A percentile compares a stretch with the other conserved stretches of the same genome.
Evolutionary conservation across 1,139 yeast genomes (phyloP).

Genomic region (Chernovozyma sophiae-reginae): DNA sequence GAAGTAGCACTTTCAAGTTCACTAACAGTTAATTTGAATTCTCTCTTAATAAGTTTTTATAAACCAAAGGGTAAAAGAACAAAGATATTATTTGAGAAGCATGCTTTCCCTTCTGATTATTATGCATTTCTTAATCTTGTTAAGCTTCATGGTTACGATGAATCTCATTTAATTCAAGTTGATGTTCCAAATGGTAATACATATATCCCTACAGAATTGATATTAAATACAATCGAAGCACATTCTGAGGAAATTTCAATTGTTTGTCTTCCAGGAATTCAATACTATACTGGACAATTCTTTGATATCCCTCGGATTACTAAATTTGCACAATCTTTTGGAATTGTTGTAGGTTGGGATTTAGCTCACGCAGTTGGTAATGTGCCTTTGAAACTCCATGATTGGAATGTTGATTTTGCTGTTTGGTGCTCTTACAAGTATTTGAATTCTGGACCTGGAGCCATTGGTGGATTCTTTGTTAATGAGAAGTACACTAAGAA

Average conservation of each 20-base stretch:
- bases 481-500: conserved; percentile 48
- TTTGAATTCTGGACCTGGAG: conserved; percentile 90
- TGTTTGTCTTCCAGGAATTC: conserved; percentile 82
- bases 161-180: conserved; percentile 60
- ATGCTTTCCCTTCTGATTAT: conserved; percentile 89
- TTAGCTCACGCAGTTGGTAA: conserved; percentile 94
- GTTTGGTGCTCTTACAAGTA: conserved; percentile 94
- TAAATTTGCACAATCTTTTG: conserved; percentile 36
- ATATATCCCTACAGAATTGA: conserved; percentile 58
- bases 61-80: conserved; percentile 55
- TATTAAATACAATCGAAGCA: conserved; percentile 51
- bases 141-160: conserved; percentile 55
- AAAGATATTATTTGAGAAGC: conserved; percentile 78
- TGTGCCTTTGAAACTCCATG: conserved; percentile 69
- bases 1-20: conserved; percentile 91
- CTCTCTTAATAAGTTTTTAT: conserved; percentile 70
- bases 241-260: conserved; percentile 65
- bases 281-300: conserved; percentile 86
- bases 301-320: conserved; percentile 75
- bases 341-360: conserved; percentile 86
- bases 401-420: conserved; percentile 91
- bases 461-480: conserved; percentile 78
- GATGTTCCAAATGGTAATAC: conserved; percentile 55
- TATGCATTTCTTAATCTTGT: conserved; percentile 81
- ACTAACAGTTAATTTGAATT: conserved; percentile 75